Evolutionary conservation across 2,329 filamentous ascomycete genomes (phyloP).

Genomic region (Colletotrichum sp.): DNA sequence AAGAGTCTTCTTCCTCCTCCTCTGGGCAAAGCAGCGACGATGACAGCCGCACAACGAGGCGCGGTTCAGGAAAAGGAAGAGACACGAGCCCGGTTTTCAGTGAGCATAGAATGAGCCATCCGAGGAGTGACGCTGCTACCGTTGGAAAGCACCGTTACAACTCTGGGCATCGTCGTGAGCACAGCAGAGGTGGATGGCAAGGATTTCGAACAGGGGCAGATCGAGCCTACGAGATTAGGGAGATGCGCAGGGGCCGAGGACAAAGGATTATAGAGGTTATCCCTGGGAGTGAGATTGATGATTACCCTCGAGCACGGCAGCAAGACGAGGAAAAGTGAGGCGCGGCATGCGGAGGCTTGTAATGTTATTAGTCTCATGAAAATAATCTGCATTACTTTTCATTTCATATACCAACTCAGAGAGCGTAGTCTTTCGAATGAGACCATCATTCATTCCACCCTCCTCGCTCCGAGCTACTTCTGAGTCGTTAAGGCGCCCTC

Average conservation of each 20-base stretch:
- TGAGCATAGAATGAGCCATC: not conserved
- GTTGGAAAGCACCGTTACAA: not conserved
- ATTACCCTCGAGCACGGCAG: not conserved
- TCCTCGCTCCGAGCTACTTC: fast-evolving
- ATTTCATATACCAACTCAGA: not conserved
- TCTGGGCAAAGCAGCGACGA: not conserved
- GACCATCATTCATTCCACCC: not conserved
- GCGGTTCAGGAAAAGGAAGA: not conserved
- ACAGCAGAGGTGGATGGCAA: conserved; percentile 1
- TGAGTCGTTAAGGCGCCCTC: not conserved
- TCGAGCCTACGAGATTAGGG: not conserved
- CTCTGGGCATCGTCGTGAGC: not conserved
- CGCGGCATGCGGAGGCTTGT: not conserved
- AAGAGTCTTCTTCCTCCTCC: not conserved
- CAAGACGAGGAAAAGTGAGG: not conserved
- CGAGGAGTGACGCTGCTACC: conserved; percentile 1
- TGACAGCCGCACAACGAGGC: not conserved
- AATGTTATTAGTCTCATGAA: not conserved
- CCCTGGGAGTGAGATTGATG: conserved; percentile 1
- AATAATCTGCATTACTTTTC: not conserved
- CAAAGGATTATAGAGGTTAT: conserved; percentile 11
- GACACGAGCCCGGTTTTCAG: not conserved
- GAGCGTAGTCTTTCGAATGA: not conserved
- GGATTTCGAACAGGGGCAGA: not conserved
- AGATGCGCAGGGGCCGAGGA: not conserved